A percentile compares a stretch with the other conserved stretches of the same genome.
Conservation (phyloP, 352 stramenopile genomes). For the Pythium plurisporium region DNA sequence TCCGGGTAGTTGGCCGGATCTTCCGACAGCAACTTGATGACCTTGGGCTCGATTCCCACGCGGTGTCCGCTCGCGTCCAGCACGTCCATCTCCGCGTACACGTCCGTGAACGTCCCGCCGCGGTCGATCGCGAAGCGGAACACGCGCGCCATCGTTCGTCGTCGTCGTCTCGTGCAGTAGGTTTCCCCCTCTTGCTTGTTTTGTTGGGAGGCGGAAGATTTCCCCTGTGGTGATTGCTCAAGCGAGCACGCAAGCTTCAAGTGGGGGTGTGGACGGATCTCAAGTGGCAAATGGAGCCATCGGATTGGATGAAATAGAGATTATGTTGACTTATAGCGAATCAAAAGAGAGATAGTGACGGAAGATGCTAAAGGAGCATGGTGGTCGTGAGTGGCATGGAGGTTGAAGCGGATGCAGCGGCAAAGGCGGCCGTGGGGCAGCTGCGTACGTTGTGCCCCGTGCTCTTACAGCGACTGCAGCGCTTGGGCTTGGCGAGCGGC, state of each 20-base stretch:
- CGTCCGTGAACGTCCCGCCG: constrained; percentile 97
- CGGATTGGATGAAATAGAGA: constrained; percentile 18
- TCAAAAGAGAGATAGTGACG: background rate
- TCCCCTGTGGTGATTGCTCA: too few relatives aligned
- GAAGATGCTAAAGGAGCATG: too few relatives aligned
- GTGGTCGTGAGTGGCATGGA: too few relatives aligned
- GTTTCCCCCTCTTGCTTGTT: background rate
- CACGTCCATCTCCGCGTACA: constrained; percentile 93
- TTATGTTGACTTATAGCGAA: constrained; percentile 8
- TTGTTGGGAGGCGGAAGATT: background rate
- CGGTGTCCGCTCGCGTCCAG: constrained; percentile 45
- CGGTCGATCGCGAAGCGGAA: constrained; percentile 97
- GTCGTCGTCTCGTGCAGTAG: too few relatives aligned
- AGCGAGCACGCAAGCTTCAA: too few relatives aligned
- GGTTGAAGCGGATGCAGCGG: background rate
- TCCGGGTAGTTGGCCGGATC: constrained; percentile 97
- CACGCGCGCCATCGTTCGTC: too few relatives aligned
- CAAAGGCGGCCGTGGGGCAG: constrained; percentile 23
- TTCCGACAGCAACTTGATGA: constrained; percentile 97
- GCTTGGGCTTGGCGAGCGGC: constrained; percentile 8
- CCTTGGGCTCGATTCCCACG: constrained; percentile 52
- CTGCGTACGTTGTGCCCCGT: constrained; percentile 50
- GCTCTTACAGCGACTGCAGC: constrained; percentile 45
- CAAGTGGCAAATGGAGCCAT: too few relatives aligned
- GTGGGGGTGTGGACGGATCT: too few relatives aligned